Conservation (phyloP, 768 basidiomycete genomes). For the Tylopilus sp. region DNA sequence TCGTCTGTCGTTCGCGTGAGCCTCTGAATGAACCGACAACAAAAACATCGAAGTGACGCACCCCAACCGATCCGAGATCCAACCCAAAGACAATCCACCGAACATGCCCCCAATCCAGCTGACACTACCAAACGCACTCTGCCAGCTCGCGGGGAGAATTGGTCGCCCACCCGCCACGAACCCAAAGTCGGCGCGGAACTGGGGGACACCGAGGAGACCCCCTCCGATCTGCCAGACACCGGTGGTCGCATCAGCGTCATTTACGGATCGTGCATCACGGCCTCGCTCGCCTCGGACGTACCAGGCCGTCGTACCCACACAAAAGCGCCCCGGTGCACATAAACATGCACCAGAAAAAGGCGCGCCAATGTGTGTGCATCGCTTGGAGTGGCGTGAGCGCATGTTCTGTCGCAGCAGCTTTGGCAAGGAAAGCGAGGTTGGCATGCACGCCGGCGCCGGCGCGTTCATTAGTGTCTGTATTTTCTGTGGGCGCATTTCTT, state of each 20-base stretch:
- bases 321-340: conserved; percentile 5
- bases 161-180: conserved; percentile 1
- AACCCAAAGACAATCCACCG: conserved; percentile 24
- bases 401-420: conserved; percentile 21
- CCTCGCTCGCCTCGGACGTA: no score
- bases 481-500: conserved; percentile 5
- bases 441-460: neutral
- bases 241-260: no score
- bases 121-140: conserved; percentile 25
- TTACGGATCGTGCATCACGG: no score
- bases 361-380: conserved; percentile 24
- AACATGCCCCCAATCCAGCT: conserved; percentile 26
- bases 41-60: neutral
- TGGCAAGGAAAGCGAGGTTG: conserved; percentile 21
- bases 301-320: conserved; percentile 27
- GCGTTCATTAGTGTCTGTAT: no score
- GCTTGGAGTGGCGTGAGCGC: conserved; percentile 19
- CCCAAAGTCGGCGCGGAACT: conserved; percentile 28
- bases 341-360: conserved; percentile 23
- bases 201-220: conserved; percentile 19
- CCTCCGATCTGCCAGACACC: conserved; percentile 23
- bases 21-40: no score
- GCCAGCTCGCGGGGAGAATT: conserved; percentile 26
- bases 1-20: conserved; percentile 11
- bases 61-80: conserved; percentile 23